These are phyloP conservation scores for Hericium rajendrae DNA, from an alignment of 768 basidiomycete species.

Conservation along the genomic window DNA sequence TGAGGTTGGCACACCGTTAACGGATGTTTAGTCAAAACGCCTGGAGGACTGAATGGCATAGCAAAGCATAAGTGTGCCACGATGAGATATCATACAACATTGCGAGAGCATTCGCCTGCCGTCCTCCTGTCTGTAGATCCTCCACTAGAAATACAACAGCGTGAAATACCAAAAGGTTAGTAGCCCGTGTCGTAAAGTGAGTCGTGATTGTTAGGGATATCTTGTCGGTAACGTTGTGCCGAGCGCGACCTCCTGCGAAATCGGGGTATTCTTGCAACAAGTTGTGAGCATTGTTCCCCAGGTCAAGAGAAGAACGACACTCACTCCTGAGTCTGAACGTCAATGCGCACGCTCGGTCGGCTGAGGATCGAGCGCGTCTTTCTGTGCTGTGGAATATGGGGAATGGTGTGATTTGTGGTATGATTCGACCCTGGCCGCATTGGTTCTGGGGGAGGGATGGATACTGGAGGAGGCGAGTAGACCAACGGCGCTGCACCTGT, in stretches of 20 bases:
- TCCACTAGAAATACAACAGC: not conserved
- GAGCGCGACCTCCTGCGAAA: no score
- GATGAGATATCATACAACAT: not conserved
- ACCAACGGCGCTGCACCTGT: slow-evolving; percentile 2
- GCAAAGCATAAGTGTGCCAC: no score
- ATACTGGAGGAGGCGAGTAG: not conserved
- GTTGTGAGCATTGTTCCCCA: no score
- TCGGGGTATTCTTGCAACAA: no score
- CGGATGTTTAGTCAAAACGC: no score
- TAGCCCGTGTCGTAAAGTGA: not conserved
- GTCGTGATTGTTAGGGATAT: not conserved
- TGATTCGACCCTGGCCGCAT: not conserved
- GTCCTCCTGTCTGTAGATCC: not conserved
- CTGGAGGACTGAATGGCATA: no score
- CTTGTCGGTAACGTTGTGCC: not conserved
- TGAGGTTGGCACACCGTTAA: no score
- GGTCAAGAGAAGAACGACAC: not conserved
- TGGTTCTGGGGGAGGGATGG: not conserved
- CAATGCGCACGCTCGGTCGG: slow-evolving; percentile 13
- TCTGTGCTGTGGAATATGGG: slow-evolving; percentile 6
- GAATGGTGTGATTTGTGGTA: slow-evolving; percentile 7
- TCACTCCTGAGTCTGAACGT: slow-evolving; percentile 8
- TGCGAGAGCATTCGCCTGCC: not conserved
- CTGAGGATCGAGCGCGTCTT: slow-evolving; percentile 8
- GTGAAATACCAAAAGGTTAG: not conserved